Base-by-base conservation (phyloP, 2,329 filamentous ascomycete species). In the Apiospora kogelbergensis region DNA sequence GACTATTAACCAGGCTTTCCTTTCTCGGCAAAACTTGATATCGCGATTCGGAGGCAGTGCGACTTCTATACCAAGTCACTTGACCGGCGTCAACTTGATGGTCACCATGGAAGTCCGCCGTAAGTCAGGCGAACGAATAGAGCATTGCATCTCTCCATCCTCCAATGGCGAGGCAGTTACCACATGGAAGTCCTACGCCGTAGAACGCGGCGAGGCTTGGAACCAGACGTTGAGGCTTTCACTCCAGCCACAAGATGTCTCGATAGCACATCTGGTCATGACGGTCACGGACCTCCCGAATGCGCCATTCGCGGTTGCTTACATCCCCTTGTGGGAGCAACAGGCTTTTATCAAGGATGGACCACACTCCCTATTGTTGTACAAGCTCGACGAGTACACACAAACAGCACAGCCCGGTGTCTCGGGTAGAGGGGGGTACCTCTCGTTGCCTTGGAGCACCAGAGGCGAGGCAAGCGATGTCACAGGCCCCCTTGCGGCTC, bases 251-350 rank as follows among this genome's bases (percentile, higher is more conserved):
- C 87, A 92, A 66, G 92, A 98, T 73, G 95, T 99, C 0, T 87
- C 91, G 2, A 89, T 89, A 26, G 91, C 93, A 13, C 96, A 99
- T 81, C 84, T 98, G 33, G 93, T 97, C 42, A 92, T 99, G 88
- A 95, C 93, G 73, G 83, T 99, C 68, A 91, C 94, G 10, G 94
- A 98, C 80, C 89, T 93, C 66, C 94, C 95, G 0, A 91, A 92
- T 68, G 91, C 93, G 63, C 94, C 96, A 0, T 98, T 98, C 78
- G 95, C 96, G 2, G 86, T 98, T 57, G 93, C 93, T 17, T 95
- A 97, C 86, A 91, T 99, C 84, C 96, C 96, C 0, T 84, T 99
- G 2, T 99, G 97, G 96, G 93, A 95, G 66, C 89, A 93, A 30
- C 90, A 94, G 69, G 95, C 96, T 0, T 99, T 99, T 76, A 89